phyloP scores from a whole-genome alignment of 1,139 yeast species.

The Suhomyces anneliseae region DNA sequence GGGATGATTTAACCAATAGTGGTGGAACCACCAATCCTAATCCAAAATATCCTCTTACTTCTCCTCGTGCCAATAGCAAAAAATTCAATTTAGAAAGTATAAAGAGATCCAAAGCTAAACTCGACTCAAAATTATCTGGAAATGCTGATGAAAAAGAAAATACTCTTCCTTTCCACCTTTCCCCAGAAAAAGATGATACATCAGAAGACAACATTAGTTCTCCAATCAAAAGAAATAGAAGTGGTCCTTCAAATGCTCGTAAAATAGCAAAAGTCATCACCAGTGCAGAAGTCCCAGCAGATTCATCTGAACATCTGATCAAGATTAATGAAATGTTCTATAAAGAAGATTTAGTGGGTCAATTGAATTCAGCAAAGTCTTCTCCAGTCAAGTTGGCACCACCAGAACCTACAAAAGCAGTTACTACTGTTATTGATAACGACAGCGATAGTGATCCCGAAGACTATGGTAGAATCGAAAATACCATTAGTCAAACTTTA shows the following conservation, averaged over 20 bases:
- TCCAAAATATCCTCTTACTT: slow-evolving; percentile 14
- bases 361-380: slow-evolving; percentile 17
- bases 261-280: slow-evolving; percentile 27
- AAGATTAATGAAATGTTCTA: slow-evolving; percentile 25
- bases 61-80: slow-evolving; percentile 15
- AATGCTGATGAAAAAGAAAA: slow-evolving; percentile 22
- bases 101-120: slow-evolving; percentile 11
- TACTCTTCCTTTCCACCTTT: slow-evolving; percentile 20
- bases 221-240: slow-evolving; percentile 16
- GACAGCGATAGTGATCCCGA: slow-evolving; percentile 30
- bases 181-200: slow-evolving; percentile 13
- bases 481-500: slow-evolving; percentile 22
- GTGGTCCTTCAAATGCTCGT: slow-evolving; percentile 15
- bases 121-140: slow-evolving; percentile 9
- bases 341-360: slow-evolving; percentile 28
- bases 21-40: slow-evolving; percentile 2
- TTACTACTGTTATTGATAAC: slow-evolving; percentile 22
- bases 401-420: neutral
- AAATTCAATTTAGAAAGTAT: slow-evolving; percentile 15
- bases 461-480: slow-evolving; percentile 21
- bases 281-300: slow-evolving; percentile 20
- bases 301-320: slow-evolving; percentile 16
- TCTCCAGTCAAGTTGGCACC: slow-evolving; percentile 12
- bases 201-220: slow-evolving; percentile 14
- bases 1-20: neutral